Base-by-base conservation (phyloP, 176 grass and related monocot genomes). In the Oropetium thomaeum region DNA sequence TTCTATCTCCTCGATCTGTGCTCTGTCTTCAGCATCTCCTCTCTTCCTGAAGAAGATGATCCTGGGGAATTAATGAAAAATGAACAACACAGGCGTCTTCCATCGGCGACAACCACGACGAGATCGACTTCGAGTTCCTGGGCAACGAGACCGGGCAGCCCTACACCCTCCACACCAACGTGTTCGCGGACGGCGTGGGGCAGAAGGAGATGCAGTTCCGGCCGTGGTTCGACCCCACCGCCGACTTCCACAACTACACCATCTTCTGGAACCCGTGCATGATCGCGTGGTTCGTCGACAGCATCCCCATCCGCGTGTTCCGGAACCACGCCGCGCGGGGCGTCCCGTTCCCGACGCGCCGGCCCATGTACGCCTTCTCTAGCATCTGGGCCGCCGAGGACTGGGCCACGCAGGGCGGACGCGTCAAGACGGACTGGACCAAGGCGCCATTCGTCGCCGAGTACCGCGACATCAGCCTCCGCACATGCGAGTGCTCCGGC, bases 151-250 rank as follows among this genome's bases (percentile, higher is more conserved):
- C 74, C 5, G 86, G 88, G 4, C 47, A 97, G 32, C 93, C 93
- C 2, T 97, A 97, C 90, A 93, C 91, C n/a, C 71, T 97, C 70
- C 93, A 91, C 86, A 97, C 93, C 34, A 97, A 97, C 82, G 35
- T 97, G 37, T 97, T 80, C 72, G 25, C 82, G 27, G 19, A 83
- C n/a, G 93, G 90, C 40, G 60, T 58, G 15, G 90, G 88, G 20
- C 59, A 77, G 7, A 89, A 83, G 75, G 90, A 97, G 81, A 76
- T 88, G 74, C 93, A 97, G 70, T 91, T 97, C 80, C 53, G 44
- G 58, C 90, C 90, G 3, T 97, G 90, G 93, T 97, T 97, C 70
- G 82, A 97, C 51, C 90, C 90, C 31, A 90, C 90, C 40, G 10
- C 37, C 3, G 93, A 73, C 67, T 97, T 45, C 82, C 93, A 97